Evolutionary conservation across 164 flowering plant species (phyloP), one percentile per base, ranked within the genome.

Genomic region (Chimonanthus praecox): DNA sequence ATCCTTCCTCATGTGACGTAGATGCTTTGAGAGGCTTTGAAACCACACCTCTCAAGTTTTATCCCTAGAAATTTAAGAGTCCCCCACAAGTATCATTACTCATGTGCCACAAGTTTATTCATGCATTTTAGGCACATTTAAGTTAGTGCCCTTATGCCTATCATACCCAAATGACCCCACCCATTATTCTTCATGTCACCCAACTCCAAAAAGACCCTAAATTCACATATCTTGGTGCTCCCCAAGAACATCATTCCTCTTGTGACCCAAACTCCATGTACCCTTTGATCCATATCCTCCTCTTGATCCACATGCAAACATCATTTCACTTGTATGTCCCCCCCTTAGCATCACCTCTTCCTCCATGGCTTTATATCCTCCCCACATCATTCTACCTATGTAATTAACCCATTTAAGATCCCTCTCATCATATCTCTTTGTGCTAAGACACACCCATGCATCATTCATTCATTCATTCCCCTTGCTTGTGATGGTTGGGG

Each of bases 1-100:
- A 48, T 43, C 54, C 43, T 16, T 43, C 4, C 51, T 49, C 47
- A 49, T 47, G 54, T 68, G 54, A 68, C 54, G 54, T 68, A 33
- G 8, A 66, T 45, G 68, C 13, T 66, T 66, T 3, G 47, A 11
- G 47, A 63, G 33, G 33, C 33, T 33, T 63, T 4, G n/a, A 66
- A 2, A 9, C 45, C 67, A 60, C 51, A 16, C 47, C 16, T 21
- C 62, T 71, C 18, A 11, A 51, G 16, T 44, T 47, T 43, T 33
- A 33, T 33, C 33, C 33, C 33, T 33, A 43, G 5, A 49, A 15
- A 13, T 33, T 18, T 21, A 63, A 18, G 45, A 5, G 18, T 5
- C 11, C 65, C 69, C 70, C 18, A 47, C 54, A 76, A 21, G 74
- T 21, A 71, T 71, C 67, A 76, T 76, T 76, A 10, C 62, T 74